Conservation (phyloP, 495 filamentous ascomycete species). For the Choiromyces venosus region DNA sequence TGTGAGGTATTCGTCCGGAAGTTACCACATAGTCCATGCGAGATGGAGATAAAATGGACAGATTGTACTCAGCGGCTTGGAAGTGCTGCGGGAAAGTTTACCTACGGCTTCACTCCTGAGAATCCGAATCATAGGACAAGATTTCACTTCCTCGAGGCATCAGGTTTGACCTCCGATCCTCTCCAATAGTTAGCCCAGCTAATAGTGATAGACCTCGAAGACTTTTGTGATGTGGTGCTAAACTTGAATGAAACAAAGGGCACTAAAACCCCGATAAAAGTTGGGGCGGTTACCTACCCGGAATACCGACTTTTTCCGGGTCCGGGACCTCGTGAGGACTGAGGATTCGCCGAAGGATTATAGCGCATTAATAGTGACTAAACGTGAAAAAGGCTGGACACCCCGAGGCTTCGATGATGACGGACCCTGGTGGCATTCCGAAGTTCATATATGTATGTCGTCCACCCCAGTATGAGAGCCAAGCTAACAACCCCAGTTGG, state of each 20-base stretch:
- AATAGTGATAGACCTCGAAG: too few relatives aligned
- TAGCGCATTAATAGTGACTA: constrained; percentile 12
- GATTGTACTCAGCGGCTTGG: constrained; percentile 48
- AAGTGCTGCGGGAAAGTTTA: too few relatives aligned
- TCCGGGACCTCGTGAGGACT: constrained; percentile 7
- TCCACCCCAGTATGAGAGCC: not conserved
- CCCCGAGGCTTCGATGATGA: not conserved
- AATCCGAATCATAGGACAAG: too few relatives aligned
- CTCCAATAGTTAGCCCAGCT: too few relatives aligned
- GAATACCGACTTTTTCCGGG: constrained; percentile 15
- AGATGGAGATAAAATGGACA: constrained; percentile 47
- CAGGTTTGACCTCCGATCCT: too few relatives aligned
- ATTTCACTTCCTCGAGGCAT: too few relatives aligned
- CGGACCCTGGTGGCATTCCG: constrained; percentile 13
- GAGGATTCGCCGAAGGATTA: constrained; percentile 5
- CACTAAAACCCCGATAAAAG: too few relatives aligned
- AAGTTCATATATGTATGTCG: constrained; percentile 15
- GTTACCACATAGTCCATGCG: constrained; percentile 36
- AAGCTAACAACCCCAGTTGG: not conserved
- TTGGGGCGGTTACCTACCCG: too few relatives aligned
- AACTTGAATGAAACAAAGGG: too few relatives aligned
- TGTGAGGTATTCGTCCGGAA: constrained; percentile 44
- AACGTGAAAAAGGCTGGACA: not conserved
- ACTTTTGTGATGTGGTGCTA: too few relatives aligned
- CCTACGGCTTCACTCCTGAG: too few relatives aligned